Conservation (phyloP, 1,284 basidiomycete genomes). For the Ceratobasidium sp. region DNA sequence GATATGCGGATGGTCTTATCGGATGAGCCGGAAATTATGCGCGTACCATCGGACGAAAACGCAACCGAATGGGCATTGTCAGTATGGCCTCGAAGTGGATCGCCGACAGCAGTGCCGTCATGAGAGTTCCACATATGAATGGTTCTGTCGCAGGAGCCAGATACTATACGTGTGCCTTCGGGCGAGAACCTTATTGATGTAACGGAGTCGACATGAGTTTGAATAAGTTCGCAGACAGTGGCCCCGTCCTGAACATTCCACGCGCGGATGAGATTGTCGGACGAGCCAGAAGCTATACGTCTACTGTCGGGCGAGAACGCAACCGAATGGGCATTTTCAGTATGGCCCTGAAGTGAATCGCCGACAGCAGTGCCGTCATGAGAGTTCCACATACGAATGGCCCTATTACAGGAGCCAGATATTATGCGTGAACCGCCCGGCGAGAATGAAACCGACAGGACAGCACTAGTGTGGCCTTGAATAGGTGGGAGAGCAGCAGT, state of each 20-base stretch:
- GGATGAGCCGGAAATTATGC: conserved; percentile 7
- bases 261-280: conserved; percentile 24
- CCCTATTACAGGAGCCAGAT: conserved; percentile 18
- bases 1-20: conserved; percentile 23
- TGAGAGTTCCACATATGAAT: conserved; percentile 24
- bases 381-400: conserved; percentile 30
- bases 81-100: conserved; percentile 12
- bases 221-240: not conserved
- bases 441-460: conserved; percentile 25
- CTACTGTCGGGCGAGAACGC: conserved; percentile 33
- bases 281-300: conserved; percentile 25
- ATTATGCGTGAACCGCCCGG: conserved; percentile 18
- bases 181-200: conserved; percentile 27
- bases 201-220: not conserved
- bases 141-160: conserved; percentile 22
- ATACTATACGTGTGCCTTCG: conserved; percentile 14
- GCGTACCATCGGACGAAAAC: conserved; percentile 13
- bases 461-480: not conserved
- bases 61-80: not conserved
- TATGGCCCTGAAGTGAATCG: not conserved
- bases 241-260: conserved; percentile 30
- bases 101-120: not conserved
- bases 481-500: not conserved
- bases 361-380: not conserved
- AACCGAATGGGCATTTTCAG: not conserved